phyloP scores from a whole-genome alignment of 2,329 filamentous ascomycete genomes.

The Arachnopeziza araneosa region DNA sequence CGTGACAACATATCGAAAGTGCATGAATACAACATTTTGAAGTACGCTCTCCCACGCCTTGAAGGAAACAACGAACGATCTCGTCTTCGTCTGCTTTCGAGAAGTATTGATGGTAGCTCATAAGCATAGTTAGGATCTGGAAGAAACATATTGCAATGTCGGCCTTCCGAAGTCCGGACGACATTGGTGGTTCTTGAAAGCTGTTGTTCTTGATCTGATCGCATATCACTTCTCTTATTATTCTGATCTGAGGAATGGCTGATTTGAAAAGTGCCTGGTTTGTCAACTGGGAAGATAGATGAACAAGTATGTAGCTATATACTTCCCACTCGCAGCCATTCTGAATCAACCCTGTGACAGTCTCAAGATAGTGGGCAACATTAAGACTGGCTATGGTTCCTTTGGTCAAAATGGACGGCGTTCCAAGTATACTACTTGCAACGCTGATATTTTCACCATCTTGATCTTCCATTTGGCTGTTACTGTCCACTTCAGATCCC shows the following conservation, averaged over 20 bases:
- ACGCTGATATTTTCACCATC: not conserved
- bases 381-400: conserved; percentile 15
- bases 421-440: not conserved
- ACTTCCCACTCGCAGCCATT: conserved; percentile 81
- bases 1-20: conserved; percentile 89
- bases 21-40: conserved; percentile 93
- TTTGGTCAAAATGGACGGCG: not conserved
- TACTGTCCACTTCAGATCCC: not conserved
- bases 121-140: conserved; percentile 77
- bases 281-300: conserved; percentile 79
- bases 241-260: conserved; percentile 68
- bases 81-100: conserved; percentile 83
- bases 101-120: conserved; percentile 86
- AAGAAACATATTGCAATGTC: conserved; percentile 88
- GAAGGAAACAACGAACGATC: conserved; percentile 78
- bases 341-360: conserved; percentile 67
- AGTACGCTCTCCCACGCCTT: conserved; percentile 81
- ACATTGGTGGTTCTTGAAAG: conserved; percentile 74
- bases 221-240: conserved; percentile 70
- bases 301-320: conserved; percentile 83
- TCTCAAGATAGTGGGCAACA: conserved; percentile 61
- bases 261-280: conserved; percentile 82
- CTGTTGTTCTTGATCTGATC: conserved; percentile 73
- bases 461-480: not conserved
- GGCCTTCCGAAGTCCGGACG: conserved; percentile 75